Percentiles rank a stretch among this genome's conserved stretches.
phyloP scores from a whole-genome alignment of 1,284 basidiomycete genomes.

The Cystobasidiaceae sp. region DNA sequence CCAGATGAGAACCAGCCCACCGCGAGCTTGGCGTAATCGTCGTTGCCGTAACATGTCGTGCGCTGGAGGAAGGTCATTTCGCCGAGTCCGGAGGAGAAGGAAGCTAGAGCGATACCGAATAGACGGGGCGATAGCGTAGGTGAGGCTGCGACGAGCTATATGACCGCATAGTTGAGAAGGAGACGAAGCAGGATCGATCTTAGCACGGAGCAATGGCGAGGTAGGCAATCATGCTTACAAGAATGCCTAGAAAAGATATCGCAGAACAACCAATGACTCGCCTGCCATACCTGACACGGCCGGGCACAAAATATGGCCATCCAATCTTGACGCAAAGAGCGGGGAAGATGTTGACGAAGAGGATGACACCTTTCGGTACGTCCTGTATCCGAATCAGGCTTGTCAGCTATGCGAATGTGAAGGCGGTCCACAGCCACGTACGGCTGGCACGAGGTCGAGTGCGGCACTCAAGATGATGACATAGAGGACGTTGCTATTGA shows the following conservation, averaged over 20 bases:
- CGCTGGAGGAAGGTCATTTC: slow-evolving; percentile 93
- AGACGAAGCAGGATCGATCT: neutral
- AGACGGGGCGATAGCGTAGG: slow-evolving; percentile 65
- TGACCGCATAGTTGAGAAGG: neutral
- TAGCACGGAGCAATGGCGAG: neutral
- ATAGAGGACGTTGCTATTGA: slow-evolving; percentile 47
- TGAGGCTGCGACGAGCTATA: slow-evolving; percentile 75
- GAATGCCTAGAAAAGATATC: slow-evolving; percentile 71
- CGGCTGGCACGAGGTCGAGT: slow-evolving; percentile 77
- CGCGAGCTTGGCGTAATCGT: slow-evolving; percentile 30
- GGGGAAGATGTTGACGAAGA: slow-evolving; percentile 48
- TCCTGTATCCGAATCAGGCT: neutral
- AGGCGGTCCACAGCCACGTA: slow-evolving; percentile 58
- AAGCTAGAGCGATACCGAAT: slow-evolving; percentile 80
- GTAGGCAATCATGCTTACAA: slow-evolving; percentile 52
- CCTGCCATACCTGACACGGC: slow-evolving; percentile 68
- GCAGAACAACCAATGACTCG: slow-evolving; percentile 64
- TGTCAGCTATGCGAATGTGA: neutral
- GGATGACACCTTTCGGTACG: slow-evolving; percentile 68
- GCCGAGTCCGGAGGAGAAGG: slow-evolving; percentile 86
- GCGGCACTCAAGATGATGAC: slow-evolving; percentile 93
- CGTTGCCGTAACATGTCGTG: slow-evolving; percentile 56
- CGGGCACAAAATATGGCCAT: slow-evolving; percentile 75
- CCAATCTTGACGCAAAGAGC: slow-evolving; percentile 67
- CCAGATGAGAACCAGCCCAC: slow-evolving; percentile 55